Evolutionary conservation across 805 yeast species (phyloP).

Genomic region (Saccharomycopsis javanensis): DNA sequence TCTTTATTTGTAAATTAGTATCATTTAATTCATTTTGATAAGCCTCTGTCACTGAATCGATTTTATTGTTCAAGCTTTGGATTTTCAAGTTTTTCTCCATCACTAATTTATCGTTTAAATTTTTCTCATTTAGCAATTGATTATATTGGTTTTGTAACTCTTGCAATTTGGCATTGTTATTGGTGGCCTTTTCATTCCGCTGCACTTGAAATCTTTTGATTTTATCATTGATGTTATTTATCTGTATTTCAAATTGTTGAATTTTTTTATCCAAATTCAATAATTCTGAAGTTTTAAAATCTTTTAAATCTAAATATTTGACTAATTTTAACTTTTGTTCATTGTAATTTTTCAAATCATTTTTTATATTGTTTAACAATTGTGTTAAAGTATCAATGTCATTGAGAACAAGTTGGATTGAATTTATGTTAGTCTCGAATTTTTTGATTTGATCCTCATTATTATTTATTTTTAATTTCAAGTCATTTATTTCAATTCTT

Average conservation of each 20-base stretch:
- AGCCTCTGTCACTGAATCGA: constrained; percentile 26
- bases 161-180: constrained; percentile 28
- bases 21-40: constrained; percentile 33
- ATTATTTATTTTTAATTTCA: constrained; percentile 11
- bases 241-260: constrained; percentile 32
- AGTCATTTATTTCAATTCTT: constrained; percentile 4
- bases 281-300: constrained; percentile 15
- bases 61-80: constrained; percentile 31
- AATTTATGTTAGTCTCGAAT: constrained; percentile 12
- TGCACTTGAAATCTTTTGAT: constrained; percentile 29
- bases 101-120: constrained; percentile 30
- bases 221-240: constrained; percentile 33
- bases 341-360: constrained; percentile 12
- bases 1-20: constrained; percentile 26
- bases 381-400: constrained; percentile 13
- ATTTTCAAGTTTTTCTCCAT: constrained; percentile 29
- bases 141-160: constrained; percentile 30
- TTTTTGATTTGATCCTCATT: constrained; percentile 14
- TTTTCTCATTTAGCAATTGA: constrained; percentile 30
- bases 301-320: constrained; percentile 14
- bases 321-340: constrained; percentile 12
- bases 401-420: constrained; percentile 10
- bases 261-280: constrained; percentile 28
- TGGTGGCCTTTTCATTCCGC: constrained; percentile 28
- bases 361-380: constrained; percentile 9